A percentile compares a stretch with the other conserved stretches of the same genome.
Evolutionary conservation across 192 early-diverging fungal species (phyloP).

Genomic region (Mortierella hygrophila): DNA sequence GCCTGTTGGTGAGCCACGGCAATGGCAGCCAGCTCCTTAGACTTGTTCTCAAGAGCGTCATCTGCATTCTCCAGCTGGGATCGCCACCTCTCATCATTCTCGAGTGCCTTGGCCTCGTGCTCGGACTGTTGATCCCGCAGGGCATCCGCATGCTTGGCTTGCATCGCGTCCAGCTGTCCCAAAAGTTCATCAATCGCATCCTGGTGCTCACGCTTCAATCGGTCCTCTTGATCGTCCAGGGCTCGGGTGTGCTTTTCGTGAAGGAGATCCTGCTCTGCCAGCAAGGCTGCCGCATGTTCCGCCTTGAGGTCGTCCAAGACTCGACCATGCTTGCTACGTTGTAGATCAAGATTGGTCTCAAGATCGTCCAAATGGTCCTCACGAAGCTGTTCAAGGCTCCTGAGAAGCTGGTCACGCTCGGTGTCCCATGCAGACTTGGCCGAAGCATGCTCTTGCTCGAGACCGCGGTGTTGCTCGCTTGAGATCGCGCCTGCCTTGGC

Average conservation of each 20-base stretch:
- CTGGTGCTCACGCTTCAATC: constrained; percentile 6
- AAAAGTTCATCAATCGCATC: constrained; percentile 4
- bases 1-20: neutral
- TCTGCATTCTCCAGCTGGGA: neutral
- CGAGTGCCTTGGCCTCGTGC: neutral
- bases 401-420: constrained; percentile 21
- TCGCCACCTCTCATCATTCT: constrained; percentile 6
- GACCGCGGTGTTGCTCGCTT: neutral
- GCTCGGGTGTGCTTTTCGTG: constrained; percentile 5
- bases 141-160: constrained; percentile 5
- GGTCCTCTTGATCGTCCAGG: constrained; percentile 13
- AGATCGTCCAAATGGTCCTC: constrained; percentile 29
- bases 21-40: neutral
- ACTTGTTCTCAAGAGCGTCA: neutral
- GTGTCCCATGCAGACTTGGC: constrained; percentile 27
- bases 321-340: neutral
- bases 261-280: constrained; percentile 6
- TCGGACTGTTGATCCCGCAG: constrained; percentile 14
- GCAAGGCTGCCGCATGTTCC: constrained; percentile 9
- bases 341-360: constrained; percentile 1
- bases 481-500: neutral
- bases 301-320: constrained; percentile 15
- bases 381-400: constrained; percentile 24
- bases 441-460: constrained; percentile 3
- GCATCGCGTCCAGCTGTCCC: constrained; percentile 14